Base-by-base conservation (phyloP, 2,329 filamentous ascomycete species). In the Acarospora socialis region DNA sequence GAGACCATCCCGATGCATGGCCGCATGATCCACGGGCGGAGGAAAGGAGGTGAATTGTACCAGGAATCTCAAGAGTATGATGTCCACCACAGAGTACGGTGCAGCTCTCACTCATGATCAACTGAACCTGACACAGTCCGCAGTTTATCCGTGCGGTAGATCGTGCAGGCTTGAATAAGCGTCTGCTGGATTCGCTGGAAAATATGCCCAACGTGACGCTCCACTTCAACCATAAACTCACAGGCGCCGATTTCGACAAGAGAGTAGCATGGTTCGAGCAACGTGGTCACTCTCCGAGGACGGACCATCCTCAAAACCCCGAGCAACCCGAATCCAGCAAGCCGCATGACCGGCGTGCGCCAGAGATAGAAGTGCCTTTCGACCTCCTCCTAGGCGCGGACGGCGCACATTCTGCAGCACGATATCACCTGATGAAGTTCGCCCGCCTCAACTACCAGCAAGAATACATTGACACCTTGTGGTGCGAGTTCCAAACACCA, bases 401-500 rank as follows among this genome's bases (percentile, higher is more conserved):
- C 48, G 90, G 90, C 5, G 90, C 90, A 1, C 87, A 98, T 57
- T 95, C 87, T 0, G 77, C 84, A 25, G 77, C 86, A 3, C 70
- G 90, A 31, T 92, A 83, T 51, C 84, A 95, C 50, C 63, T 98
- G 58, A 98, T 98, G 87, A 95, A 95, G 58, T 94, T 73, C 47
- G 71, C 78, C 1, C 74, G 80, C 7, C 82, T 95, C 72, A 74
- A 90, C 56, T 98, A 93, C 50, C 68, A 80, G 45, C 90, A 98
- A 52, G 74, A 83, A 46, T 98, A 98, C 54, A 90, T 98, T 50
- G 87, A 95, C 54, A 90, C 86, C 0, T 60, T 95, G 4, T 98
- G 90, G 90, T 95, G 87, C 54, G 90, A 98, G 51, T 95, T 98
- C 51, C 75, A 75, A 30, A 83, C 98, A 39, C 63, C 70, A 13